A percentile compares a stretch with the other conserved stretches of the same genome.
Conservation (phyloP, 2,329 filamentous ascomycete genomes). For the Ceratocystis lukuohia region DNA sequence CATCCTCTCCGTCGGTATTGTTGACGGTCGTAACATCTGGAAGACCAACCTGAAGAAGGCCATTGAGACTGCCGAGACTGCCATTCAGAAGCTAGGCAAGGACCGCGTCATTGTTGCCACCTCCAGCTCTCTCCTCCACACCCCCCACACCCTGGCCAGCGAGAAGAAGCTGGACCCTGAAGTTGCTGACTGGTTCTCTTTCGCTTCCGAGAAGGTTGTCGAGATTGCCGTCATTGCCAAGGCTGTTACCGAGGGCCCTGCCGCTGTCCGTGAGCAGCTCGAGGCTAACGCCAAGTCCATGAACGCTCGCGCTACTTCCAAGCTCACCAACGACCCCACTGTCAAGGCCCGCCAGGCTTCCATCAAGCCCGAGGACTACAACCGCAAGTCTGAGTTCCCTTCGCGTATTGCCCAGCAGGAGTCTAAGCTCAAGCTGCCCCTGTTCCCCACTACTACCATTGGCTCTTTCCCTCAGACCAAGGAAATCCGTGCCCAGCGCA, state of each 20-base stretch:
- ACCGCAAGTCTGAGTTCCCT: constrained; percentile 83
- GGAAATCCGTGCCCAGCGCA: constrained; percentile 91
- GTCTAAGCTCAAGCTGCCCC: constrained; percentile 80
- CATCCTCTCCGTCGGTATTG: constrained; percentile 85
- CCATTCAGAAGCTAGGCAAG: constrained; percentile 89
- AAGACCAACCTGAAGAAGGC: constrained; percentile 98
- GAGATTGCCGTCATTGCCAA: constrained; percentile 92
- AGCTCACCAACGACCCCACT: constrained; percentile 89
- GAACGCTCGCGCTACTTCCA: constrained; percentile 79
- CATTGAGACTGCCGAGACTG: constrained; percentile 79
- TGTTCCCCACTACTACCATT: constrained; percentile 98
- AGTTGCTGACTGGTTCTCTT: constrained; percentile 96
- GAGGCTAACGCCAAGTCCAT: constrained; percentile 95
- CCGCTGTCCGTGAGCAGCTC: constrained; percentile 71
- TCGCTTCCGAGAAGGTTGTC: constrained; percentile 83
- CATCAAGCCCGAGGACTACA: constrained; percentile 72
- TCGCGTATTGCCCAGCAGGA: constrained; percentile 76
- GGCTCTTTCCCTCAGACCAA: constrained; percentile 99
- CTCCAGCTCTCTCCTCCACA: constrained; percentile 95
- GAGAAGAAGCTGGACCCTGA: constrained; percentile 97
- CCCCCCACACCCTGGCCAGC: constrained; percentile 90
- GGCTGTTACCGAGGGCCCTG: constrained; percentile 86
- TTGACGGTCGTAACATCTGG: constrained; percentile 99
- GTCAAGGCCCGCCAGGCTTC: constrained; percentile 94
- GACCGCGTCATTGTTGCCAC: constrained; percentile 94